These are phyloP conservation scores for Apiospora sp. DNA, from an alignment of 2,329 filamentous ascomycete species.

Conservation along the genomic window DNA sequence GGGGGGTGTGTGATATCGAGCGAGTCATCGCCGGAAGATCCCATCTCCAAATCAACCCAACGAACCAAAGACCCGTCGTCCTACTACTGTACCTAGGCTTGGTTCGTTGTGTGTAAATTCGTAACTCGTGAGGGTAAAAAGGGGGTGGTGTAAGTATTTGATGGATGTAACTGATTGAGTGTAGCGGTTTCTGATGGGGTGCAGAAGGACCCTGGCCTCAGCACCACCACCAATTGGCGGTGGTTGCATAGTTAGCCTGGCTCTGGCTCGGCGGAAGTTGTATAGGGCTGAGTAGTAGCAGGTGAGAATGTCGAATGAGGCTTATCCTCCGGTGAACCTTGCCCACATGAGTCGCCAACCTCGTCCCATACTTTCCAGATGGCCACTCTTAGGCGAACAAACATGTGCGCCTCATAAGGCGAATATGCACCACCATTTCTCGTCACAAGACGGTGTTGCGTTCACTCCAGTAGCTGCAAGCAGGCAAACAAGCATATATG, in stretches of 20 bases:
- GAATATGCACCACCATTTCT: slow-evolving; percentile 7
- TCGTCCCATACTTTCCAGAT: slow-evolving; percentile 5
- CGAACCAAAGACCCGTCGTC: background rate
- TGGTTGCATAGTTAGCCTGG: slow-evolving; percentile 12
- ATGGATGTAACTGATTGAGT: background rate
- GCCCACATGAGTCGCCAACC: slow-evolving; percentile 19
- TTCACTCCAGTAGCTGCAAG: slow-evolving; percentile 7
- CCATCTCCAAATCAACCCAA: background rate
- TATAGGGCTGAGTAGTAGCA: slow-evolving; percentile 21
- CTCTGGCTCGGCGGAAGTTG: background rate
- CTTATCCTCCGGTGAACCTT: slow-evolving; percentile 14
- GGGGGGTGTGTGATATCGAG: background rate
- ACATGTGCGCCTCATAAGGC: slow-evolving; percentile 9
- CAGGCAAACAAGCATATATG: background rate
- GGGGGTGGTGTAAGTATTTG: background rate
- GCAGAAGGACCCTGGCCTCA: background rate
- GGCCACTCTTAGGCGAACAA: background rate
- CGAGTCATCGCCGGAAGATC: slow-evolving; percentile 10
- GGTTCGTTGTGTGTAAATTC: background rate
- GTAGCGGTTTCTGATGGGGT: slow-evolving; percentile 1
- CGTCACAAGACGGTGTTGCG: background rate
- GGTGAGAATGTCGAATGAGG: slow-evolving; percentile 19
- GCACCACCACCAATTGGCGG: background rate
- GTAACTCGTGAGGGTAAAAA: background rate
- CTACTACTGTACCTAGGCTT: background rate